These are phyloP conservation scores for Agaricales sp. DNA, from an alignment of 1,284 basidiomycete genomes.

Conservation along the genomic window DNA sequence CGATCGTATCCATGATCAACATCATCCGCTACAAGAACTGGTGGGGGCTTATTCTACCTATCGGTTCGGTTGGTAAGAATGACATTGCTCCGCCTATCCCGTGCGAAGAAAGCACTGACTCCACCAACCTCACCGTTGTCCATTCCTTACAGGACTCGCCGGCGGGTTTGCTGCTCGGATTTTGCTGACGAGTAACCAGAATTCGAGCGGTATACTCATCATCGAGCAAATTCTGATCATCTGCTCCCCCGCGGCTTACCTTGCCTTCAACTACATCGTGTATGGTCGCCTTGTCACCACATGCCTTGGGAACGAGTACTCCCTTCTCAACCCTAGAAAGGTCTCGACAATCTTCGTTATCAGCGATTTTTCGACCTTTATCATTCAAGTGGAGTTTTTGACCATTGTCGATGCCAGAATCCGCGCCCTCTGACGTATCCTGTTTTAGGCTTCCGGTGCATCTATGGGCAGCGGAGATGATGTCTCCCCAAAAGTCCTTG, in stretches of 20 bases:
- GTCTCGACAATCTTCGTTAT: constrained; percentile 15
- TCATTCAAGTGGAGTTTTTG: constrained; percentile 24
- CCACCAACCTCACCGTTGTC: too few relatives aligned
- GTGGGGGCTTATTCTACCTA: neutral
- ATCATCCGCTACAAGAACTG: too few relatives aligned
- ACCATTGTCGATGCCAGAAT: neutral
- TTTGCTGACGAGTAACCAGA: neutral
- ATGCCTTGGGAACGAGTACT: constrained; percentile 14
- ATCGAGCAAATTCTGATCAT: neutral
- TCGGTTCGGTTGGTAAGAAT: neutral
- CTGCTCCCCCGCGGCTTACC: constrained; percentile 13
- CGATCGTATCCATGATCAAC: too few relatives aligned
- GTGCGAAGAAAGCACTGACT: neutral
- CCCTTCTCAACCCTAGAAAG: constrained; percentile 15
- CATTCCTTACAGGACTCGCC: neutral
- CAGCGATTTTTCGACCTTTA: constrained; percentile 27
- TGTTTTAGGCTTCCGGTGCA: constrained; percentile 10
- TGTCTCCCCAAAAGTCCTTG: neutral
- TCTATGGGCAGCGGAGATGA: neutral
- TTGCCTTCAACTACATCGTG: constrained; percentile 23
- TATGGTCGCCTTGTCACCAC: constrained; percentile 16
- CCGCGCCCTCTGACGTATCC: constrained; percentile 1
- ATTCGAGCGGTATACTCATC: neutral
- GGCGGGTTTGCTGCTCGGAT: neutral
- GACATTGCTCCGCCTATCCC: neutral